Base-by-base conservation (phyloP, 192 early-diverging fungal genomes). In the Thoreauomyces humboldtii region DNA sequence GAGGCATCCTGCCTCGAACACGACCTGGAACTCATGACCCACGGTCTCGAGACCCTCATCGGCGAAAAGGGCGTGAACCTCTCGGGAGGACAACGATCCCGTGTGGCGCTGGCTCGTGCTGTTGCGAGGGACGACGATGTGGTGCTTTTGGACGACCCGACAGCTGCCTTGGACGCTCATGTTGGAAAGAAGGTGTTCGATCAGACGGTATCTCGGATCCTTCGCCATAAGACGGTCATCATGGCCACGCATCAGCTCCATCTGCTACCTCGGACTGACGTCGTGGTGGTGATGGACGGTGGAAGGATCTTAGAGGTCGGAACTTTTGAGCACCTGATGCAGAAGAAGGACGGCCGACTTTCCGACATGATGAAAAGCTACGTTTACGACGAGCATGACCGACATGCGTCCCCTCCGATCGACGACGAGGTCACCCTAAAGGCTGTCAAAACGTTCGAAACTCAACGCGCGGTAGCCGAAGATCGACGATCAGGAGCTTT, bases 31-130 rank as follows among this genome's bases (percentile, higher is more conserved):
- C 21, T 17, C 1, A 28, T 81, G 46, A 31, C 59, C 21, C 45
- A 32, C 36, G 76, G 79, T 7, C 29, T 76, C 36, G 32, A 71
- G 45, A 80, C 77, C 32, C 59, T 52, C 17, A 47, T 54, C 41
- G 51, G 93, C 36, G 91, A 94, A 70, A 84, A 84, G 63, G 95
- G 95, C 31, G 89, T 95, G 65, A 95, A 89, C 35, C 78, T 98
- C 11, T 92, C 90, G 24, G 95, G 95, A 64, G 95, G 95, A 19
- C 95, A 98, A 56, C 93, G 91, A 71, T 86, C 87, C 29, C 86
- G 81, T 12, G 52, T 83, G 27, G 72, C 77, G 1, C 65, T 81
- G 37, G 77, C 77, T 21, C 61, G 95, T 32, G 92, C 93, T 9
- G 76, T 95, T 7, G 95, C 93, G 72, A 85, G 80, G 24, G 67